Base-by-base conservation (phyloP, 306 rosid genomes). In the Pterocarpus santalinus region DNA sequence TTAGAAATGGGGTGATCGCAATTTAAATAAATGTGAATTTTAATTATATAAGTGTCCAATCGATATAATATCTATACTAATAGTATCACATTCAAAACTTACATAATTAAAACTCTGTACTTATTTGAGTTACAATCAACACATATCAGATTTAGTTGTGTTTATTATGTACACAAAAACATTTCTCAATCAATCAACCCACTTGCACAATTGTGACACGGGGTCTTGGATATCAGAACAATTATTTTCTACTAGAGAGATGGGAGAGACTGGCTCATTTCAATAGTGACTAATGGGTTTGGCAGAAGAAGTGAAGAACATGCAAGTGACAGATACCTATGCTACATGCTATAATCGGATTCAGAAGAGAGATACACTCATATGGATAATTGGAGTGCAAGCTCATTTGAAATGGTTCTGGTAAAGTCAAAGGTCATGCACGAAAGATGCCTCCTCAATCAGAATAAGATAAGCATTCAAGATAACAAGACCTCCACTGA, bases 271-370 rank as follows among this genome's bases (percentile, higher is more conserved):
- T 75, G 83, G 87, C n/a, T 84, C 85, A 80, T 82, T 65, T 60
- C 46, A 22, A 16, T 66, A 51, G 73, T 41, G 36, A 47, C 38
- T 58, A 64, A 78, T 88, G 93, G 90, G 90, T 86, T 89, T 65
- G 89, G 89, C 85, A 86, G 83, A 80, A 77, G 78, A 87, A 57
- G 86, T 82, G 86, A 77, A 74, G 78, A 87, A 63, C 79, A 80
- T 80, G 66, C 67, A 75, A 73, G 73, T 80, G 84, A 81, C 17
- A 30, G 74, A 65, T 71, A 62, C 5, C 32, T 41, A n/a, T 55
- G 12, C 33, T 9, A 70, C 16, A 51, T n/a, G 51, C 38, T 52
- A 35, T 71, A 53, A 51, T 16, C 1, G 13, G 30, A 36, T 35
- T 52, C 22, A 13, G 1, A 14, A 52, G 17, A 52, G 4, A 64